Conservation (phyloP, 2,329 filamentous ascomycete species). For the Plenodomus lindquistii region DNA sequence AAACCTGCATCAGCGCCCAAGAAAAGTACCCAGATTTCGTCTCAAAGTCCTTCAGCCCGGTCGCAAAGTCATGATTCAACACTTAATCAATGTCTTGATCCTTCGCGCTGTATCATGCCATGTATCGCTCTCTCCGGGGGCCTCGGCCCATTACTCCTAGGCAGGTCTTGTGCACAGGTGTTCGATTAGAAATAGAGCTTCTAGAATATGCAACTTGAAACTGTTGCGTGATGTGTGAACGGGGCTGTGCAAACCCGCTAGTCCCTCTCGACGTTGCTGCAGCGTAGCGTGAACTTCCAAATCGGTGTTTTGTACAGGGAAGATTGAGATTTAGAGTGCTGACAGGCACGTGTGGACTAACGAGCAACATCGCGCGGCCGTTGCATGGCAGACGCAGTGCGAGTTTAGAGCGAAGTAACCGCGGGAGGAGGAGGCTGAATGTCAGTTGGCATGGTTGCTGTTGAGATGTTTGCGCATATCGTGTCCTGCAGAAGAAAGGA, state of each 20-base stretch:
- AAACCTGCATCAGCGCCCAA: neutral
- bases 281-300: neutral
- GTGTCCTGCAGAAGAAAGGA: neutral
- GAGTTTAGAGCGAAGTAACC: neutral
- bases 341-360: neutral
- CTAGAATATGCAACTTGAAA: neutral
- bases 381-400: neutral
- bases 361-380: too few species aligned
- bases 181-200: neutral
- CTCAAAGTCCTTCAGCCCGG: too few species aligned
- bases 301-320: neutral
- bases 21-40: too few species aligned
- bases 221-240: neutral
- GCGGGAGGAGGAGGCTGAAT: constrained; percentile 1
- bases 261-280: neutral
- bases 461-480: neutral
- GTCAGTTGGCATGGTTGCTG: constrained; percentile 2
- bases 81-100: neutral
- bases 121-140: neutral
- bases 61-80: neutral
- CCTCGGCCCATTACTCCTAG: neutral
- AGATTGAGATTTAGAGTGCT: neutral
- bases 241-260: neutral
- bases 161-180: too few species aligned
- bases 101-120: neutral